Evolutionary conservation across 1,139 yeast genomes (phyloP).

Genomic region (Zygoascus hellenicus): DNA sequence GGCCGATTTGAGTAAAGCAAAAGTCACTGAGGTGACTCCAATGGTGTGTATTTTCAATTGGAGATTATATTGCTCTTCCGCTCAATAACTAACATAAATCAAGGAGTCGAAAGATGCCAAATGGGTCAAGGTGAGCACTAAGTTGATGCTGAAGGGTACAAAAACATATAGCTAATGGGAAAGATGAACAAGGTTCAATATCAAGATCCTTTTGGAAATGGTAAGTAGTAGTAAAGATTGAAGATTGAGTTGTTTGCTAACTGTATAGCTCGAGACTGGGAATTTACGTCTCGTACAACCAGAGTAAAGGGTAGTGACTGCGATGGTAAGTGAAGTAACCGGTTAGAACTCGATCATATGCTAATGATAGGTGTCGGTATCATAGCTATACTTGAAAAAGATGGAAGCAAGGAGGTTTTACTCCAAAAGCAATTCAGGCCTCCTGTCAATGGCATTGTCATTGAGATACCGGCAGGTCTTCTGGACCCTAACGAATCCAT

Average conservation of each 20-base stretch:
- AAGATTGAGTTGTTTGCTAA: not conserved
- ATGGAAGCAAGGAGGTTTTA: constrained; percentile 52
- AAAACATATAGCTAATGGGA: constrained; percentile 25
- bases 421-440: constrained; percentile 89
- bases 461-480: constrained; percentile 93
- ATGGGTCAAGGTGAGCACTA: constrained; percentile 49
- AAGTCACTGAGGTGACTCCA: constrained; percentile 29
- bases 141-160: not conserved
- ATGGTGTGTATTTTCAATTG: constrained; percentile 25
- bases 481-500: constrained; percentile 78
- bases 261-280: constrained; percentile 62
- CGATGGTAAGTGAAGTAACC: constrained; percentile 48
- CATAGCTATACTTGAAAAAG: constrained; percentile 57
- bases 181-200: constrained; percentile 54
- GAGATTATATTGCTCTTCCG: not conserved
- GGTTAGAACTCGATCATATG: not conserved
- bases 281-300: constrained; percentile 81
- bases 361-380: constrained; percentile 55
- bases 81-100: not conserved
- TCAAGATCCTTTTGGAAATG: constrained; percentile 30
- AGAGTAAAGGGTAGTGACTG: constrained; percentile 58
- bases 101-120: constrained; percentile 41
- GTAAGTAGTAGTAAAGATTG: constrained; percentile 12
- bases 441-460: constrained; percentile 79
- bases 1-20: constrained; percentile 30